A percentile compares a stretch with the other conserved stretches of the same genome.
Conservation (phyloP, 345 rosid genomes). For the Hibiscus trionum region DNA sequence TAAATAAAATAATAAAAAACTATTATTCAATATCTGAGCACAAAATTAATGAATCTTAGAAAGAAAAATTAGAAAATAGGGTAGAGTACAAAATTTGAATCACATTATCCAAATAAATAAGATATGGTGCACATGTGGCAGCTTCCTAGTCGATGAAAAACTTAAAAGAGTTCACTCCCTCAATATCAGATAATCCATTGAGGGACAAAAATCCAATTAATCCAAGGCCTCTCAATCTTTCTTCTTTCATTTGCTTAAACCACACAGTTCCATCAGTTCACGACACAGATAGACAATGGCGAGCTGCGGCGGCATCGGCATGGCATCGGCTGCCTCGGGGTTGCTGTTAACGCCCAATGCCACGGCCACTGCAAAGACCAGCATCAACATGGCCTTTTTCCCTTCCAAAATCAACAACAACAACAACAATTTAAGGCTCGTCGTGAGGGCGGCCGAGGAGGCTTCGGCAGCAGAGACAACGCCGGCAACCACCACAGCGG, state of each 20-base stretch:
- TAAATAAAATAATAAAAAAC: no score
- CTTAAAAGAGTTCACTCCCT: constrained; percentile 11
- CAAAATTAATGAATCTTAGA: no score
- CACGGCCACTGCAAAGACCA: constrained; percentile 27
- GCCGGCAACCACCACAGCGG: constrained; percentile 26
- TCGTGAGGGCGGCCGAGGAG: constrained; percentile 53
- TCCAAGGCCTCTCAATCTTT: constrained; percentile 29
- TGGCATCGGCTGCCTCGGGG: constrained; percentile 72
- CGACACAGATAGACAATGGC: constrained; percentile 28
- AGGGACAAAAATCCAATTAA: constrained; percentile 16
- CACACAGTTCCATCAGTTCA: background rate
- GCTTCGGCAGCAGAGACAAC: constrained; percentile 24
- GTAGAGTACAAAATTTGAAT: background rate
- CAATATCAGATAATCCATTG: constrained; percentile 30
- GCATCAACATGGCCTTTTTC: constrained; percentile 27
- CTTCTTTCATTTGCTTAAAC: background rate
- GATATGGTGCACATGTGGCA: constrained; percentile 59
- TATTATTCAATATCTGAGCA: no score
- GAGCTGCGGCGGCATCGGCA: constrained; percentile 36
- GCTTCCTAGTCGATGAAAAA: constrained; percentile 43
- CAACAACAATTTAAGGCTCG: constrained; percentile 32
- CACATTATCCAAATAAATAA: constrained; percentile 38
- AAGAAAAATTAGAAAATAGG: no score
- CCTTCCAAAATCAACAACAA: constrained; percentile 28
- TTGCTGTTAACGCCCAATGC: constrained; percentile 36